Evolutionary conservation across 495 filamentous ascomycete genomes (phyloP).

Genomic region (Copromyces sp.): DNA sequence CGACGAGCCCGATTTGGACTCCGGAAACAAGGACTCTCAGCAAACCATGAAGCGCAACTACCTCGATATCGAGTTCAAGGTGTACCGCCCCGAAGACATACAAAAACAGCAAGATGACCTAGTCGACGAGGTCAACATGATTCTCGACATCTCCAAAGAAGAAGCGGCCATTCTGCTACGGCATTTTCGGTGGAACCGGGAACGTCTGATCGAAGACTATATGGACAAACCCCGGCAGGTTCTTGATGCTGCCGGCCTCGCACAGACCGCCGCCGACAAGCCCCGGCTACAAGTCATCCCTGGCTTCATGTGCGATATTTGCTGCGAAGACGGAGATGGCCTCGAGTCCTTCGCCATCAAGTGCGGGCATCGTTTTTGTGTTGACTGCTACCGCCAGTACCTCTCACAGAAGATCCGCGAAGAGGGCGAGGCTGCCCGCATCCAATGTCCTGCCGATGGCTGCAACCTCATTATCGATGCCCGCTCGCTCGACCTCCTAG

Average conservation of each 20-base stretch:
- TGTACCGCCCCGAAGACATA: constrained; percentile 70
- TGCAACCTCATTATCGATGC: constrained; percentile 90
- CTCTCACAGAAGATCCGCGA: constrained; percentile 83
- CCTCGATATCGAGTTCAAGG: constrained; percentile 67
- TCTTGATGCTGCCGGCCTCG: constrained; percentile 78
- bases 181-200: constrained; percentile 88
- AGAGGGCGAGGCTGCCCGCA: constrained; percentile 89
- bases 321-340: constrained; percentile 75
- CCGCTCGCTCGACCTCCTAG: constrained; percentile 73
- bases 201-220: constrained; percentile 84
- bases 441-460: constrained; percentile 80
- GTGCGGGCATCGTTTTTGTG: constrained; percentile 92
- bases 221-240: constrained; percentile 74
- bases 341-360: constrained; percentile 91
- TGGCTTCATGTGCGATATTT: constrained; percentile 88
- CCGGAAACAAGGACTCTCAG: constrained; percentile 65
- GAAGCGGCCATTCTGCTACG: constrained; percentile 81
- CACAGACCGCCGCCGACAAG: constrained; percentile 47
- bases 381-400: constrained; percentile 87
- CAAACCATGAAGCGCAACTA: constrained; percentile 62
- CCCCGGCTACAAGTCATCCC: constrained; percentile 59
- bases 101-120: constrained; percentile 72
- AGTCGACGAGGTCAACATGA: constrained; percentile 77
- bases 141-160: constrained; percentile 78
- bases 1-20: constrained; percentile 61